Evolutionary conservation across 441 rosid species (phyloP), one percentile per base, ranked within the genome.

Genomic region (Biscutella auriculata): DNA sequence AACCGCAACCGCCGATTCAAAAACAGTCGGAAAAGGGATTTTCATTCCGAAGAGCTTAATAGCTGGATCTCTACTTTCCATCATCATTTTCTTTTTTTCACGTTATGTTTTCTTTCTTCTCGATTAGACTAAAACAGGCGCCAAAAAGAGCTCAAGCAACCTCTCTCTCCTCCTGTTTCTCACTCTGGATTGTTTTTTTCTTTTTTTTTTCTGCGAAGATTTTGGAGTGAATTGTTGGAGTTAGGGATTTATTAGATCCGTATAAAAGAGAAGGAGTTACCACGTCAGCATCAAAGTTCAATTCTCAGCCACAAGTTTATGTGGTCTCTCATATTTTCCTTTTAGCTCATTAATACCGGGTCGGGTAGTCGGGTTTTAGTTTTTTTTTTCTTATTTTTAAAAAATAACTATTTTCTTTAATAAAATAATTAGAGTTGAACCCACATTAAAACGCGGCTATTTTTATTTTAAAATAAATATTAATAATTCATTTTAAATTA

Each of bases 241-340:
- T 71, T 73, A 14, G 61, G 53, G 85, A 52, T 73, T 73, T 75
- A 74, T 73, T 75, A 74, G 86, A 87, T 79, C 81, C 75, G 82
- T 80, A 76, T 73, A 73, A 79, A 79, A 19, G 68, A 73, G 76
- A 70, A 73, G 73, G 74, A 76, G 78, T 70, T 53, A 79, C 80
- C 97, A 86, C 82, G 84, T 86, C 83, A 82, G 86, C 77, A 15
- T 49, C 52, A 34, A 14, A 4, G 52, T 58, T 76, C 23, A 40
- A 77, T 88, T 84, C 78, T 78, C 75, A 84, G 97, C 95, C 95
- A 86, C 95, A 82, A 76, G 84, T 81, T 84, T 69, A 56, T 78
- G 86, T 82, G 91, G 88, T 78, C 83, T 75, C 72, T 1, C 71
- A 76, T 74, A 72, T 81, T 81, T 76, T 69, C 42, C 60, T 63